Base-by-base conservation (phyloP, 1,139 yeast species). In the Diutina catenulata region DNA sequence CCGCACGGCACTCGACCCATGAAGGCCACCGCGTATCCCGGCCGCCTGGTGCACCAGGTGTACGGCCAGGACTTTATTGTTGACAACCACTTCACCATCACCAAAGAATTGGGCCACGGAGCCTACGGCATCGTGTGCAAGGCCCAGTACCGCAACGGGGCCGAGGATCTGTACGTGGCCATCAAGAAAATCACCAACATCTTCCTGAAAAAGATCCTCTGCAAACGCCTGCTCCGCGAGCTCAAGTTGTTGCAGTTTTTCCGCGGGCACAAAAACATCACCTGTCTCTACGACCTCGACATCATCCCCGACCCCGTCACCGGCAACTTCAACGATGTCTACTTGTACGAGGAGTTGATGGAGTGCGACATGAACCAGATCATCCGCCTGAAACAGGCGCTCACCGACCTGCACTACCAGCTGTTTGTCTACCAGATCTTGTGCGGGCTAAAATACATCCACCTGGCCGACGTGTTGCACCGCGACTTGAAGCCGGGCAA, bases 301-400 rank as follows among this genome's bases (percentile, higher is more conserved):
- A 83, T 91, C 41, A 86, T 88, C 31, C 81, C 81, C 39, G 81
- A 94, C 39, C 78, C 79, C 35, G 45, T 61, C 41, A 64, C 70
- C 10, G 79, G 79, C 4, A 76, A 75, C 43, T 88, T 88, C 64
- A 87, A 88, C 57, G 98, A 94, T 51, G 73, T 91, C 11, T 91
- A 91, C 48, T 65, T 91, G 6, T 91, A 91, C 52, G 97, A 91
- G 57, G 96, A 88, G 57, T 64, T 87, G 47, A 87, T 91, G 96
- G 98, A 91, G 57, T 91, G 97, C 60, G 98, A 91, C 56, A 80
- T 91, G 84, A 96, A 88, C 55, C 97, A 91, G 56, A 91, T 91
- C 51, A 91, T 91, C 43, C 70, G 94, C 48, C 84, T 95, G 3
- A 87, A 88, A 22, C 98, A 91, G 58, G 87, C 95, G 1, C 68